phyloP scores from a whole-genome alignment of 2,329 filamentous ascomycete genomes.

The Calonectria honghensis region DNA sequence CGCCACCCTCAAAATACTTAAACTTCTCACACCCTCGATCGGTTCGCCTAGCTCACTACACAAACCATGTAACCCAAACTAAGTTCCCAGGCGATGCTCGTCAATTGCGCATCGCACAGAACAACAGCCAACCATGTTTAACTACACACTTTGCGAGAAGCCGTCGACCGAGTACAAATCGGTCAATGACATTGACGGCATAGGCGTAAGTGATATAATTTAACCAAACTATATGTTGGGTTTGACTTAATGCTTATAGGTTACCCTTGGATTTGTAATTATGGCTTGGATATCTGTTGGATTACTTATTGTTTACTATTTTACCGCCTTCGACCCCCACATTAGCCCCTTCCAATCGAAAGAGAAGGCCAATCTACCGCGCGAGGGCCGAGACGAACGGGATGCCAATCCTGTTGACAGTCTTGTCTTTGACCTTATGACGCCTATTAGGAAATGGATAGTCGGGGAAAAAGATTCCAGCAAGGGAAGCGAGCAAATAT shows the following conservation, averaged over 20 bases:
- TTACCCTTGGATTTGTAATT: slow-evolving; percentile 2
- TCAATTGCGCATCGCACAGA: not conserved
- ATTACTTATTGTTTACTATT: not conserved
- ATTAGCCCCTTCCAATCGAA: not conserved
- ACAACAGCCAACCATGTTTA: not conserved
- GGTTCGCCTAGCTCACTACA: not conserved
- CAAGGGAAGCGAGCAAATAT: not conserved
- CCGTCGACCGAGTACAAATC: not conserved
- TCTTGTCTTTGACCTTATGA: not conserved
- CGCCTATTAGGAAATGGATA: not conserved
- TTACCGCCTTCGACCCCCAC: not conserved
- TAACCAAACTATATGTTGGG: not conserved
- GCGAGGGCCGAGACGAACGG: not conserved
- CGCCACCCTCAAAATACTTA: not conserved
- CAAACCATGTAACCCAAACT: not conserved
- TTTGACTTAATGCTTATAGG: not conserved
- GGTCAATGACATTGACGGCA: not conserved
- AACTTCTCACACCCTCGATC: not conserved
- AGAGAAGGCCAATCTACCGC: not conserved
- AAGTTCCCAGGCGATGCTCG: too few species aligned
- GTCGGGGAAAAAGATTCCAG: not conserved
- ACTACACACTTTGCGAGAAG: not conserved
- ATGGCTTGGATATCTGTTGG: not conserved
- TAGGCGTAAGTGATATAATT: not conserved
- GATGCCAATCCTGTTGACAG: not conserved